phyloP scores from a whole-genome alignment of 441 rosid genomes.

The Aquilaria agallochum region DNA sequence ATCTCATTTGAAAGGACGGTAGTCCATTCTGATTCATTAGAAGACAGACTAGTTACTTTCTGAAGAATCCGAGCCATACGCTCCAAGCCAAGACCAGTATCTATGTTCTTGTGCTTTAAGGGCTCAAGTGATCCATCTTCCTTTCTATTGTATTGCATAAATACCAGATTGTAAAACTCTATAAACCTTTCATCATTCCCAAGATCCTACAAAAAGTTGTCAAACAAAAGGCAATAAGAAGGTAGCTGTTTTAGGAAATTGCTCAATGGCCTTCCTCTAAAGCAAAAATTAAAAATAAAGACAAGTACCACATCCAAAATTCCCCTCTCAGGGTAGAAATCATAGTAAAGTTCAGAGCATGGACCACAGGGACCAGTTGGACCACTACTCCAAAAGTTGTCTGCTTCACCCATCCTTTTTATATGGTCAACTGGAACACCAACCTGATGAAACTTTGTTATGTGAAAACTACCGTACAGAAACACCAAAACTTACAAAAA shows the following conservation, averaged over 20 bases:
- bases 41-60: constrained; percentile 32
- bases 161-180: constrained; percentile 92
- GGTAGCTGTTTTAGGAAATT: background rate
- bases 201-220: constrained; percentile 53
- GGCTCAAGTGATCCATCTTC: constrained; percentile 85
- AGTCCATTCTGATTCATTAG: background rate
- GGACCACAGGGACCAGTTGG: constrained; percentile 97
- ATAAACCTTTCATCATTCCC: constrained; percentile 91
- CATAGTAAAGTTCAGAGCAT: constrained; percentile 93
- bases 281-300: constrained; percentile 1
- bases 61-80: constrained; percentile 93
- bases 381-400: constrained; percentile 96
- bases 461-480: constrained; percentile 11
- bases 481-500: background rate
- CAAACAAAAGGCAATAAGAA: constrained; percentile 2
- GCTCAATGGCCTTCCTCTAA: background rate
- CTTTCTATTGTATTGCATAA: constrained; percentile 89
- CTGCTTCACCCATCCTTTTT: constrained; percentile 89
- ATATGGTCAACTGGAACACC: constrained; percentile 76
- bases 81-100: constrained; percentile 95
- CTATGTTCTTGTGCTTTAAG: constrained; percentile 84
- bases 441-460: constrained; percentile 36
- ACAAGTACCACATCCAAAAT: constrained; percentile 36
- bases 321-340: constrained; percentile 87
- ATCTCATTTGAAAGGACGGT: constrained; percentile 5